Conservation (phyloP, 805 yeast genomes). For the Tetrapisispora nanseiensis region DNA sequence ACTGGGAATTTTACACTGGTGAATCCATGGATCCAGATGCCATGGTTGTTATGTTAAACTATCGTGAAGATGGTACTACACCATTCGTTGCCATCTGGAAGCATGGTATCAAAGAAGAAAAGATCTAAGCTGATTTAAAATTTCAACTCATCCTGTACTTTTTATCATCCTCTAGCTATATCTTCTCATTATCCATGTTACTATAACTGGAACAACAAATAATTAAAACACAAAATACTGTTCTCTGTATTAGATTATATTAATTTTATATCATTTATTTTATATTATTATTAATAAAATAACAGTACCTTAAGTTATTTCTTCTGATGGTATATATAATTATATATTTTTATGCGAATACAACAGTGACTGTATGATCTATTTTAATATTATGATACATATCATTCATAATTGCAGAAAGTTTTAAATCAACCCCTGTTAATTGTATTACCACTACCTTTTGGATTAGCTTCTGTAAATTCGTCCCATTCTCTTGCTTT, state of each 20-base stretch:
- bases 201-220: not conserved
- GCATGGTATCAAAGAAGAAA: constrained; percentile 87
- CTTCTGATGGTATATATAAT: not conserved
- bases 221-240: not conserved
- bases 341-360: no score
- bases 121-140: constrained; percentile 53
- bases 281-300: not conserved
- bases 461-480: constrained; percentile 74
- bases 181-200: not conserved
- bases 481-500: constrained; percentile 88
- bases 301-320: not conserved
- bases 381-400: no score
- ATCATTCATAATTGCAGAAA: no score
- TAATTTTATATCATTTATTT: not conserved
- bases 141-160: not conserved
- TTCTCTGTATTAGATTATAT: constrained; percentile 1
- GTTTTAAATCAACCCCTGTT: constrained; percentile 46
- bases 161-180: not conserved
- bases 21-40: constrained; percentile 99
- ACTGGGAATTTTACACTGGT: constrained; percentile 99
- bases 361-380: no score
- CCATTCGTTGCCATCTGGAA: constrained; percentile 98
- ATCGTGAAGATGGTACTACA: constrained; percentile 99
- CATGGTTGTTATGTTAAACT: constrained; percentile 95
- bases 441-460: constrained; percentile 85